Percentiles rank a stretch among this genome's conserved stretches.
These are phyloP conservation scores for Olyra latifolia DNA, from an alignment of 176 grass and related monocot species.

Conservation along the genomic window DNA sequence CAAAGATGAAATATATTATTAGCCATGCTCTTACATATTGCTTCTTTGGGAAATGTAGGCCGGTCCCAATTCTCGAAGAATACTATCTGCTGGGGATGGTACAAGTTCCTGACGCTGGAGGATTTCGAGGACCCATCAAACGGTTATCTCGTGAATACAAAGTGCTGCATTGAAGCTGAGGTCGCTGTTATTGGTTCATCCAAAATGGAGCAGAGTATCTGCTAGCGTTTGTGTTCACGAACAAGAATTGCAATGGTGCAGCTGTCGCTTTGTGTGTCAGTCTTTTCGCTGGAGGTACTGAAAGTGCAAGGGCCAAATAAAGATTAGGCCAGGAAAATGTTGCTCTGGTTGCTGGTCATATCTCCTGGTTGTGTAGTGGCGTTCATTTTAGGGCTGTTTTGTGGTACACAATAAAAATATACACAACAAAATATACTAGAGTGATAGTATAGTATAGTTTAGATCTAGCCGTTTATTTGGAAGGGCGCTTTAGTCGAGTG, in stretches of 20 bases:
- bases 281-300: background rate
- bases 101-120: constrained; percentile 28
- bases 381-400: too few species aligned
- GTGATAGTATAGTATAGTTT: too few species aligned
- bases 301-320: constrained; percentile 22
- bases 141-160: constrained; percentile 34
- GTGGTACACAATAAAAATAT: too few species aligned
- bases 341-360: background rate
- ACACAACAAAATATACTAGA: too few species aligned
- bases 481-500: too few species aligned
- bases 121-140: constrained; percentile 40
- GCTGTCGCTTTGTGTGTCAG: background rate
- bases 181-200: constrained; percentile 33
- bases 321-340: background rate
- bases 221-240: too few species aligned
- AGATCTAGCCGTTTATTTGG: too few species aligned
- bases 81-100: background rate
- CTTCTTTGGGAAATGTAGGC: background rate
- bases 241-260: background rate
- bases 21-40: background rate
- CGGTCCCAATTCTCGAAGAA: background rate
- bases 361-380: background rate
- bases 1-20: too few species aligned
- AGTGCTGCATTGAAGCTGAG: constrained; percentile 25
- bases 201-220: constrained; percentile 1